Base-by-base conservation (phyloP, 2,329 filamentous ascomycete genomes). In the Fragosphaeria purpurea region DNA sequence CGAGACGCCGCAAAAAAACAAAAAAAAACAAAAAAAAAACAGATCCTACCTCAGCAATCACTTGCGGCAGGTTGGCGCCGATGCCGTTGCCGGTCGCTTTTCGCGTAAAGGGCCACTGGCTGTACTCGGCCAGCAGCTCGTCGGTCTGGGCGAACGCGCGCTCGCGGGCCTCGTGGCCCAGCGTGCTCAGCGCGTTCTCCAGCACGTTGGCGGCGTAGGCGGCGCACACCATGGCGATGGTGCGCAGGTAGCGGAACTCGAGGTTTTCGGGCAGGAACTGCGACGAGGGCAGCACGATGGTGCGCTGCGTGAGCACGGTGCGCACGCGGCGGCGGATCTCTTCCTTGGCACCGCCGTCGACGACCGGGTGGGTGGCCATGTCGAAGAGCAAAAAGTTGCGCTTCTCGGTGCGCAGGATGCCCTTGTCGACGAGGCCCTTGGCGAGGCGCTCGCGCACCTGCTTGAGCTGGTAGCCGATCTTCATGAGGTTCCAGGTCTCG, bases 401-500 rank as follows among this genome's bases (percentile, higher is more conserved):
- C 76, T 98, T 98, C 70, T 98, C 93, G 54, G 93, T 98, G 61
- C 93, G 88, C 52, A 98, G 80, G 65, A 98, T 95, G 63, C 93
- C 93, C 74, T 98, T 98, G 74, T 98, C 93, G 57, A 98, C 93
- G 44, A 98, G 81, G 37, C 93, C 93, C 71, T 98, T 98, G 63
- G 90, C 91, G 51, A 98, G 79, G 52, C 93, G 87, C 74, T 98
- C 93, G 65, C 93, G 89, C 53, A 98, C 93, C 77, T 98, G 93
- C 74, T 98, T 98, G 61, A 98, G 79, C 74, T 98, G 93, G 70
- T 98, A 98, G 66, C 93, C 93, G 62, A 98, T 98, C 76, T 98
- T 98, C 93, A 98, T 97, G 58, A 98, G 74, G 67, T 98, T 98
- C 93, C 93, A 98, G 50, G 93, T 98, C 71, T 98, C 93, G 66